Evolutionary conservation across 805 yeast species (phyloP).

Genomic region (Hanseniaspora hatyaiensis): DNA sequence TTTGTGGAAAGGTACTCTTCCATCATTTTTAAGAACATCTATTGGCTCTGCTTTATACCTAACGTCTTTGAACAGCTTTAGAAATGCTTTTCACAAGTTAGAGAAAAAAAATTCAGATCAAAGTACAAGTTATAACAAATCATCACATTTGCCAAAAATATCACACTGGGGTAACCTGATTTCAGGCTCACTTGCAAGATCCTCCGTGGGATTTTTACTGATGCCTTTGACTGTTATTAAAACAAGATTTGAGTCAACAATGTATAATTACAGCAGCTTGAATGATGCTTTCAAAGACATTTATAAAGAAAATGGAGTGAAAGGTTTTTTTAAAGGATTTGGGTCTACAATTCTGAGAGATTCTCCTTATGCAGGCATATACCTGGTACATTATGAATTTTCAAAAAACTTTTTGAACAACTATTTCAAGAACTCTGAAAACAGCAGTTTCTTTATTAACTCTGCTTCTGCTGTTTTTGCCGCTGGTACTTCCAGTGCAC

Average conservation of each 20-base stretch:
- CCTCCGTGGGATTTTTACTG: constrained; percentile 69
- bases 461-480: constrained; percentile 66
- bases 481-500: constrained; percentile 66
- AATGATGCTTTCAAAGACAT: constrained; percentile 49
- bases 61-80: constrained; percentile 51
- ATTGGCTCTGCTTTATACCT: constrained; percentile 82
- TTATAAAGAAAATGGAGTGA: constrained; percentile 39
- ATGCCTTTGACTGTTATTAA: constrained; percentile 93
- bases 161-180: constrained; percentile 55
- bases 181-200: constrained; percentile 71
- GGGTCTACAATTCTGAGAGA: constrained; percentile 81
- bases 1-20: constrained; percentile 89
- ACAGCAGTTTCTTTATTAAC: constrained; percentile 41
- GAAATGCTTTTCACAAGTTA: constrained; percentile 29
- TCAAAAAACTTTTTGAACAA: constrained; percentile 36
- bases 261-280: constrained; percentile 59
- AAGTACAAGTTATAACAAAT: constrained; percentile 16
- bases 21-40: constrained; percentile 81
- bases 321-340: constrained; percentile 77
- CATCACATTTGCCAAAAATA: constrained; percentile 56
- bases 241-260: constrained; percentile 74
- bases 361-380: constrained; percentile 93
- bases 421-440: constrained; percentile 20
- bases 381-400: constrained; percentile 73
- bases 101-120: constrained; percentile 14